Base-by-base conservation (phyloP, 192 early-diverging fungal genomes). In the Entomortierella beljakovae region DNA sequence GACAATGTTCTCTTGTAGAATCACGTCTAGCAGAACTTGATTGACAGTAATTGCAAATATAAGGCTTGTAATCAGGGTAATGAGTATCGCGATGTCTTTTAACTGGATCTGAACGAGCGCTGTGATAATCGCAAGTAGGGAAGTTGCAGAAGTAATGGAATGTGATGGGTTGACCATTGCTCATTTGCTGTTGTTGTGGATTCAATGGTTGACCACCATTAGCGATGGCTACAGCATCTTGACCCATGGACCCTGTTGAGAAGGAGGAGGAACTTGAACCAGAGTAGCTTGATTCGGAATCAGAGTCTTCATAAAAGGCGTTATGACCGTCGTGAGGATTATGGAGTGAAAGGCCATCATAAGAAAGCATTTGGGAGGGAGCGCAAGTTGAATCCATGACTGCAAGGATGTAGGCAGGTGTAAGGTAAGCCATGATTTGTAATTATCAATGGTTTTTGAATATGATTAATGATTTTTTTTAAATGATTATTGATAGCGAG, bases 61-160 rank as follows among this genome's bases (percentile, higher is more conserved):
- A 79, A 4, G 75, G 75, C 57, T 79, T 79, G 51, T 79, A 79
- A 46, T 79, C 75, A 0, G 75, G 75, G 49, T 70, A 79, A n/a
- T 79, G 75, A 3, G 75, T 79, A 38, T 79, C 75, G 3, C 75
- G 32, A 29, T 79, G 75, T 10, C 75, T 54, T 62, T 79, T 79
- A 15, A 79, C 75, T n/a, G 75, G 75, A 22, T 79, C 75, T 6
- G 75, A 79, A 23, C 75, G 67, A 31, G 75, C 75, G 33, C 67
- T 70, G 62, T 79, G 75, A 40, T 79, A 79, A 37, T 69, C 75
- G 38, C 75, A 79, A 1, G 68, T 79, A 0, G 75, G 75, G 32
- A 79, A 79, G 42, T 79, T 79, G 50, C 75, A 79, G 15, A 70
- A 79, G 68, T 79, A 79, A 38, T 79, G 75, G 51, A 60, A 79